phyloP scores from a whole-genome alignment of 2,329 filamentous ascomycete genomes.

The Teratosphaeria pseudoeucalypti region DNA sequence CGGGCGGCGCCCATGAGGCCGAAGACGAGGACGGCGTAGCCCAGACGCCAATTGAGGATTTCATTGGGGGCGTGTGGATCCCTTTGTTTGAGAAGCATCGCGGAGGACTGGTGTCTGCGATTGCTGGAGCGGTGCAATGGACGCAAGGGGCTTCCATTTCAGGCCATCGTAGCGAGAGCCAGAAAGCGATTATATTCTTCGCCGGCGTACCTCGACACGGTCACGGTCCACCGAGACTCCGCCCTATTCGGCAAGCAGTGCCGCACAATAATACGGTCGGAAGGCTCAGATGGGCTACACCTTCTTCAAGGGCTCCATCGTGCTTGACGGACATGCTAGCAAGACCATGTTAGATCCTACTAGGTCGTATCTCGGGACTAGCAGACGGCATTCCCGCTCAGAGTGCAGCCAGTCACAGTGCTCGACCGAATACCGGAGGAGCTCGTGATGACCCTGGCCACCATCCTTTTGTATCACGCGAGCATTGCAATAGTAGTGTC shows the following conservation, averaged over 20 bases:
- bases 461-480: background rate
- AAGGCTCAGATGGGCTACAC: background rate
- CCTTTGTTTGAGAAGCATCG: constrained; percentile 23
- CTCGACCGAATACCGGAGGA: background rate
- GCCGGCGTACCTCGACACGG: background rate
- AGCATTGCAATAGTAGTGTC: background rate
- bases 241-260: background rate
- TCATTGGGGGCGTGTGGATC: constrained; percentile 56
- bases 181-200: background rate
- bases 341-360: background rate
- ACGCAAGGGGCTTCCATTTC: background rate
- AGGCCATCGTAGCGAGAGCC: background rate
- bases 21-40: constrained; percentile 56
- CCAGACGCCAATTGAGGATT: constrained; percentile 67
- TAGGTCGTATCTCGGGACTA: background rate
- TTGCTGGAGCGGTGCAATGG: background rate
- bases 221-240: background rate
- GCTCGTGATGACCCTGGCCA: background rate
- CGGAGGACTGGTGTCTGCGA: constrained; percentile 3
- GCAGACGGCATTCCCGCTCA: background rate
- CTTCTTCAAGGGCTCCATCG: background rate
- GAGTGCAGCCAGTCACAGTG: background rate
- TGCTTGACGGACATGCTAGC: background rate
- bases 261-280: background rate
- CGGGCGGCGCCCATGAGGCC: constrained; percentile 61